phyloP scores from a whole-genome alignment of 306 rosid species.

The Calophaca sinica region DNA sequence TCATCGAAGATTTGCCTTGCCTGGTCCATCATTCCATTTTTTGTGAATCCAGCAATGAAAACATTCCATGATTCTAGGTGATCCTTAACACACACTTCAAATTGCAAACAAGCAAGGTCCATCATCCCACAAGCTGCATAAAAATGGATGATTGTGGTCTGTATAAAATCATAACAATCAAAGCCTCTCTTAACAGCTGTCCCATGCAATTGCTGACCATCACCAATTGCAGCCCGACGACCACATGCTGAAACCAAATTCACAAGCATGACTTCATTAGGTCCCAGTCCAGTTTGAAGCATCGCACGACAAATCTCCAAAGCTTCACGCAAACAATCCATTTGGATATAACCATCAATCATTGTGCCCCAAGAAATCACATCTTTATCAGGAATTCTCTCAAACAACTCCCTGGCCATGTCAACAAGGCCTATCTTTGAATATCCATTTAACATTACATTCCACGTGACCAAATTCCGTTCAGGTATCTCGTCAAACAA shows the following conservation, averaged over 20 bases:
- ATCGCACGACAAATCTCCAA: slow-evolving; percentile 60
- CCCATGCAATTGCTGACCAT: slow-evolving; percentile 78
- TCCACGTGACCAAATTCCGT: slow-evolving; percentile 79
- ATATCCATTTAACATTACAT: slow-evolving; percentile 87
- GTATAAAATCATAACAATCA: slow-evolving; percentile 73
- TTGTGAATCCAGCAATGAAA: slow-evolving; percentile 71
- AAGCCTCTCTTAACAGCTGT: slow-evolving; percentile 70
- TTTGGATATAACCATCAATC: slow-evolving; percentile 77
- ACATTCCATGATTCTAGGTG: slow-evolving; percentile 88
- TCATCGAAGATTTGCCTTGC: slow-evolving; percentile 66
- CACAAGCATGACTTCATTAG: slow-evolving; percentile 80
- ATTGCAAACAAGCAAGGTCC: slow-evolving; percentile 68
- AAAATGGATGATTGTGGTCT: slow-evolving; percentile 78
- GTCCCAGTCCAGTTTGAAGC: slow-evolving; percentile 60
- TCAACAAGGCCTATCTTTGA: slow-evolving; percentile 70
- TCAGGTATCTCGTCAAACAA: slow-evolving; percentile 74
- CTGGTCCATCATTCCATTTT: slow-evolving; percentile 64
- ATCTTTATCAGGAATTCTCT: slow-evolving; percentile 67
- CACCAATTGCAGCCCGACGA: slow-evolving; percentile 51
- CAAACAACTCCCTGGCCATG: slow-evolving; percentile 73
- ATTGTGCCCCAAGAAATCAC: slow-evolving; percentile 91
- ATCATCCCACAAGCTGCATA: slow-evolving; percentile 78
- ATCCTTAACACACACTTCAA: slow-evolving; percentile 66
- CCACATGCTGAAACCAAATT: slow-evolving; percentile 85
- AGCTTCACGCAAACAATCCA: slow-evolving; percentile 69